Base-by-base conservation (phyloP, 2,329 filamentous ascomycete genomes). In the Cladosporium halotolerans region DNA sequence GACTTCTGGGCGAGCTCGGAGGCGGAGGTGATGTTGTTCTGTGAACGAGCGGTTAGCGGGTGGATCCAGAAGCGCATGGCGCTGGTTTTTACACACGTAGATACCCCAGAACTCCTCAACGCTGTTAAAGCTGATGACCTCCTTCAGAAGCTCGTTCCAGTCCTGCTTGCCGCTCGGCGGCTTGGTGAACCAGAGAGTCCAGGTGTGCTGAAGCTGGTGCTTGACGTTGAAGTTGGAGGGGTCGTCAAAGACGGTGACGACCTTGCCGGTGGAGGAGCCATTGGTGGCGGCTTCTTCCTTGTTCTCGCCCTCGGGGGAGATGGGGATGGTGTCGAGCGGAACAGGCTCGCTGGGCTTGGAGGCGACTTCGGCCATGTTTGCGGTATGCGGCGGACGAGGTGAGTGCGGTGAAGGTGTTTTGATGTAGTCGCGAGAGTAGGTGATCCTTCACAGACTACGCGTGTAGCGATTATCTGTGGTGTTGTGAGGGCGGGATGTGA, bases 71-170 rank as follows among this genome's bases (percentile, higher is more conserved):
- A 36, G 23, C 23, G 23, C 5, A 41, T 46, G 34, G 23, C 38
- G 52, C 47, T 53, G 23, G 23, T 45, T 31, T 14, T 19, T 38
- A 79, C 91, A 71, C 81, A 99, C 95, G 74, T 97, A 97, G 70
- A 99, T 89, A 56, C 93, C 93, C 93, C 93, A 99, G 75, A 99
- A 99, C 73, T 99, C 95, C 76, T 99, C 93, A 23, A 99, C 93
- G 2, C 91, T 96, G 76, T 96, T 89, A 68, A 99, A 97, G 54
- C 89, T 96, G 68, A 99, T 96, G 64, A 99, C 92, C 73, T 99
- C 90, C 78, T 99, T 99, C 59, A 99, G 77, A 58, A 97, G 78
- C 70, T 99, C 93, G 63, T 95, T 95, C 93, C 95, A 99, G 80
- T 96, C 96, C 73, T 97, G 69, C 64, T 95, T 96, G 76, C 90